These are phyloP conservation scores for Fomitopsis schrenkii DNA, from an alignment of 1,284 basidiomycete species.

Conservation along the genomic window DNA sequence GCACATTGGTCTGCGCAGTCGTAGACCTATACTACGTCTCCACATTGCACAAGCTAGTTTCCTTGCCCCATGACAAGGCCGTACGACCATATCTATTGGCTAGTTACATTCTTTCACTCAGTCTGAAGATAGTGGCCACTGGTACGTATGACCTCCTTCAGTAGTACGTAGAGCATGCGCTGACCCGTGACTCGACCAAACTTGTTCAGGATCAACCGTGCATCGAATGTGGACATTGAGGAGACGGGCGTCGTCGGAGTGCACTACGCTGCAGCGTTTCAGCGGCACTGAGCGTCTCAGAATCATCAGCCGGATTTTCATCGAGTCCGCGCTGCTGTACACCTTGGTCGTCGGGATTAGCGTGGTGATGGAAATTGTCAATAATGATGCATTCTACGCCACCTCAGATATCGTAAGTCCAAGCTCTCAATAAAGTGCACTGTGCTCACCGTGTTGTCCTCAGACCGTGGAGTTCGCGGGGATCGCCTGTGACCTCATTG, in stretches of 20 bases:
- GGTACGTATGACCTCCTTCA: background rate
- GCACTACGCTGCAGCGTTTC: background rate
- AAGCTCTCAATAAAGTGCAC: too few relatives aligned
- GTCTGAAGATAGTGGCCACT: background rate
- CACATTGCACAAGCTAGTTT: background rate
- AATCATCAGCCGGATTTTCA: constrained; percentile 25
- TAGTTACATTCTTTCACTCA: background rate
- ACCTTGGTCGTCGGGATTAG: constrained; percentile 31
- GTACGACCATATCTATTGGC: background rate
- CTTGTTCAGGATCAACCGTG: constrained; percentile 29
- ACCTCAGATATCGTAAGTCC: constrained; percentile 1
- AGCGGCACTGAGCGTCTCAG: background rate
- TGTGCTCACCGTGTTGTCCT: background rate
- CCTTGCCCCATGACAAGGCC: background rate
- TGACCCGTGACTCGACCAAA: background rate
- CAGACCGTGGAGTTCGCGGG: constrained; percentile 14
- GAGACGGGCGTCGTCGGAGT: background rate
- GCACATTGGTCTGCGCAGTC: background rate
- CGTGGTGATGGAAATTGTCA: constrained; percentile 31
- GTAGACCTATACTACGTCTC: background rate
- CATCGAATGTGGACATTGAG: constrained; percentile 28
- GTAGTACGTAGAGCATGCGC: background rate
- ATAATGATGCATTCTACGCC: constrained; percentile 31
- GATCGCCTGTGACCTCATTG: constrained; percentile 37
- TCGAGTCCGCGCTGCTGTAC: constrained; percentile 37